Evolutionary conservation across 331 rosid genomes (phyloP), one percentile per base, ranked within the genome.

Genomic region (Phaseolus coccineus): DNA sequence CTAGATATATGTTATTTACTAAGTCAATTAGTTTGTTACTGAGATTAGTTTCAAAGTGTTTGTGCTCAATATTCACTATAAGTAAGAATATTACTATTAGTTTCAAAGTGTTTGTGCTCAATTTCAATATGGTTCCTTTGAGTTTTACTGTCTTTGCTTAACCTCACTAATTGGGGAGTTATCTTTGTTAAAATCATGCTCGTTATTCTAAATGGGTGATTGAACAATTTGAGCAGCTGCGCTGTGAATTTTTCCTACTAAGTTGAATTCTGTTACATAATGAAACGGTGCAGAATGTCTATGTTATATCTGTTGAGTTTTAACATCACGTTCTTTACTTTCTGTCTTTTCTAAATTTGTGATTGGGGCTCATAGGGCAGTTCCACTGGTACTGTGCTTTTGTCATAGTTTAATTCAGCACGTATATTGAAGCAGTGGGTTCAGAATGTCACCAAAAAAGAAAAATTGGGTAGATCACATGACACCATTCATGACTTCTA

Each of bases 391-490:
- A 59, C 66, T 28, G 66, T 59, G 40, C 19, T 59, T 35, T 59
- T 27, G 39, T 59, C 39, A 7, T 27, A 2, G 67, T 59, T 59
- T 22, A 62, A 31, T 16, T 31, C 33, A 22, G 69, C 25, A 62
- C 42, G 31, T 61, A 14, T 10, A 28, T 42, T 9, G 15, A 56
- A 24, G 25, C 63, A 22, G 35, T 57, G 3, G 48, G 48, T 61
- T 52, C 12, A 2, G 25, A 31, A 62, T 31, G 66, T 28, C 13
- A 28, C 19, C 40, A 28, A 59, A 59, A 22, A 58, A 27, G 10
- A 25, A 27, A 10, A 61, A 61, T 61, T 61, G 27, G 46, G 44
- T 62, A 62, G 69, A 12, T 62, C 69, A 33, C 46, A 33, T 62
- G 40, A 7, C 67, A 30, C 39, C 37, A 10, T 4, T 27, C 66